Conservation (phyloP, 495 filamentous ascomycete genomes). For the Tuber brumale region DNA sequence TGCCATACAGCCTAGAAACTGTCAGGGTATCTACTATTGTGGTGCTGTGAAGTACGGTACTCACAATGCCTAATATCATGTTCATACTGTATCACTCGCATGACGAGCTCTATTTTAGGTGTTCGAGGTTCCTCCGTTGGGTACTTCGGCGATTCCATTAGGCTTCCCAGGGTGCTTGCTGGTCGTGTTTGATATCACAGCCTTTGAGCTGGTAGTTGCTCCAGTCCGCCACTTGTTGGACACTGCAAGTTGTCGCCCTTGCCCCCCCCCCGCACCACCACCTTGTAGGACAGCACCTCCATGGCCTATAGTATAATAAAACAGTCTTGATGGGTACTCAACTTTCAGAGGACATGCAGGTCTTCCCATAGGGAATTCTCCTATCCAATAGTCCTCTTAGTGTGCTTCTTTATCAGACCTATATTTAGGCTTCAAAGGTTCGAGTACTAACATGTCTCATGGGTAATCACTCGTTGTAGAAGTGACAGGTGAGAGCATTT, state of each 20-base stretch:
- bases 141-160: neutral
- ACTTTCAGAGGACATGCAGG: neutral
- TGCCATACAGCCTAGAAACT: too few relatives aligned
- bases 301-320: neutral
- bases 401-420: neutral
- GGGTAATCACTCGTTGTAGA: neutral
- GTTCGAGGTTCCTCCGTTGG: neutral
- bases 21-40: too few relatives aligned
- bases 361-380: neutral
- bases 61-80: too few relatives aligned
- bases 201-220: neutral
- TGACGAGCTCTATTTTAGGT: neutral
- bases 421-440: neutral
- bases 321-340: neutral
- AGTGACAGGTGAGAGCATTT: neutral
- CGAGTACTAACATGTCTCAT: neutral
- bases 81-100: neutral
- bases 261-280: too few relatives aligned
- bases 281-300: neutral
- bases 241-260: too few relatives aligned
- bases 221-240: neutral
- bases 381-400: neutral
- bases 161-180: neutral
- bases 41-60: too few relatives aligned
- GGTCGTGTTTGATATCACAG: neutral